phyloP scores from a whole-genome alignment of 257 asterid species.

The Henckelia pumila region DNA sequence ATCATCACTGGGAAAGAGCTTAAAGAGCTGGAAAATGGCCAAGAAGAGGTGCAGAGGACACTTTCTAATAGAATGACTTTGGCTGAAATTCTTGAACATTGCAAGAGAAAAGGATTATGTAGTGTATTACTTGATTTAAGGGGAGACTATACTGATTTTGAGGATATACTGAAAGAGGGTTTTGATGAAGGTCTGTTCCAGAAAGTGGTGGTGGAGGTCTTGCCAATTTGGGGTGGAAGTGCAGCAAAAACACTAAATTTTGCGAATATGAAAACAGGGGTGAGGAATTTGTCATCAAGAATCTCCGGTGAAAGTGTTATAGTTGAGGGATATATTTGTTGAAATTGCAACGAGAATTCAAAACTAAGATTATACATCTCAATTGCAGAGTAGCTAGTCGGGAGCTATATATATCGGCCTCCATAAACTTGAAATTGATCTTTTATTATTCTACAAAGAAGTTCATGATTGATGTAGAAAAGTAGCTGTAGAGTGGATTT shows the following conservation, averaged over 20 bases:
- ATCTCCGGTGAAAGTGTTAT: slow-evolving; percentile 51
- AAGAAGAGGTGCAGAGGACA: slow-evolving; percentile 44
- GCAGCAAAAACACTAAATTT: slow-evolving; percentile 21
- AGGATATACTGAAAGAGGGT: slow-evolving; percentile 63
- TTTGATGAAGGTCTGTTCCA: slow-evolving; percentile 56
- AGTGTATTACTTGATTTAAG: slow-evolving; percentile 69
- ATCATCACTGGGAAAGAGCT: slow-evolving; percentile 41
- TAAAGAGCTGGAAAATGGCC: slow-evolving; percentile 30
- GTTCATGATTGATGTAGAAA: not conserved
- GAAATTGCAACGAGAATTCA: not conserved
- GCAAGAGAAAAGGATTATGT: slow-evolving; percentile 65
- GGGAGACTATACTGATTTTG: slow-evolving; percentile 43
- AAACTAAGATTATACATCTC: not conserved
- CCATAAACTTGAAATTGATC: not conserved
- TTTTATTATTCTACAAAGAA: too few relatives aligned
- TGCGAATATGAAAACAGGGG: slow-evolving; percentile 30
- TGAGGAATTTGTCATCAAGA: slow-evolving; percentile 52
- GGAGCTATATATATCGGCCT: not conserved
- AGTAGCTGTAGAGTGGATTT: not conserved
- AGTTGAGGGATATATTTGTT: slow-evolving; percentile 74
- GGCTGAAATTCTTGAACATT: slow-evolving; percentile 59
- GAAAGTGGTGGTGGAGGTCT: slow-evolving; percentile 70
- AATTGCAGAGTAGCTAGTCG: not conserved
- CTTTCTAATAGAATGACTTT: slow-evolving; percentile 42
- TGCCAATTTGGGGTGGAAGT: slow-evolving; percentile 55